A percentile compares a stretch with the other conserved stretches of the same genome.
Evolutionary conservation across 1,284 basidiomycete species (phyloP).

Genomic region (Stereum hirsutum): DNA sequence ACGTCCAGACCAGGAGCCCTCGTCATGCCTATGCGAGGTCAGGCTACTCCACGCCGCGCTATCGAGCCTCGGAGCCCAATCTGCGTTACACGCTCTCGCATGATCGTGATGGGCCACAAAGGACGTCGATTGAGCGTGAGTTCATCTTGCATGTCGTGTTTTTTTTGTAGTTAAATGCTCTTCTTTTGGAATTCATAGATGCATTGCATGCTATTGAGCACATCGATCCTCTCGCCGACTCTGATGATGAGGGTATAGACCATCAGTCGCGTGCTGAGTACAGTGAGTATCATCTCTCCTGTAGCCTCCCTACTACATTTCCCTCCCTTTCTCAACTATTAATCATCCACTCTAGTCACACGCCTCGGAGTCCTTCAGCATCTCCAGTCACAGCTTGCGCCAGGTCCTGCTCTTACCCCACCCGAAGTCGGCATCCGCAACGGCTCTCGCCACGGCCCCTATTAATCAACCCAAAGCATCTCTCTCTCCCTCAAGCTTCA

Average conservation of each 20-base stretch:
- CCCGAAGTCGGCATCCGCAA: too few species aligned
- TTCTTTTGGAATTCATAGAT: slow-evolving; percentile 26
- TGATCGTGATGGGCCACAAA: slow-evolving; percentile 15
- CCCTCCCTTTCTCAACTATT: not conserved
- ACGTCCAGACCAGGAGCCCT: too few species aligned
- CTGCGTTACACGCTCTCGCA: not conserved
- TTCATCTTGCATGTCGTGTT: slow-evolving; percentile 8
- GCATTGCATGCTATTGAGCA: slow-evolving; percentile 46
- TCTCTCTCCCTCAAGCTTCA: too few species aligned
- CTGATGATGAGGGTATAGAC: slow-evolving; percentile 48
- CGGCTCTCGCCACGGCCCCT: too few species aligned
- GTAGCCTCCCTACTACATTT: not conserved
- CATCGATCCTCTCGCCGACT: slow-evolving; percentile 42
- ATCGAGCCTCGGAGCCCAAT: not conserved
- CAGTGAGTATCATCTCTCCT: slow-evolving; percentile 24
- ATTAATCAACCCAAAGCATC: too few species aligned
- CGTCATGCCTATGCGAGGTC: too few species aligned
- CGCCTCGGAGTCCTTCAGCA: slow-evolving; percentile 11
- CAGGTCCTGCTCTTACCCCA: too few species aligned
- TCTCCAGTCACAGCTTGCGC: too few species aligned
- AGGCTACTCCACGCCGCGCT: too few species aligned
- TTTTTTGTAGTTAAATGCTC: slow-evolving; percentile 1
- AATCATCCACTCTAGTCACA: slow-evolving; percentile 8
- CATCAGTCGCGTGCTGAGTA: slow-evolving; percentile 46
- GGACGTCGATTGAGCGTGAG: slow-evolving; percentile 46